A percentile compares a stretch with the other conserved stretches of the same genome.
phyloP scores from a whole-genome alignment of 2,329 filamentous ascomycete genomes.

The Sarocladium strictum region DNA sequence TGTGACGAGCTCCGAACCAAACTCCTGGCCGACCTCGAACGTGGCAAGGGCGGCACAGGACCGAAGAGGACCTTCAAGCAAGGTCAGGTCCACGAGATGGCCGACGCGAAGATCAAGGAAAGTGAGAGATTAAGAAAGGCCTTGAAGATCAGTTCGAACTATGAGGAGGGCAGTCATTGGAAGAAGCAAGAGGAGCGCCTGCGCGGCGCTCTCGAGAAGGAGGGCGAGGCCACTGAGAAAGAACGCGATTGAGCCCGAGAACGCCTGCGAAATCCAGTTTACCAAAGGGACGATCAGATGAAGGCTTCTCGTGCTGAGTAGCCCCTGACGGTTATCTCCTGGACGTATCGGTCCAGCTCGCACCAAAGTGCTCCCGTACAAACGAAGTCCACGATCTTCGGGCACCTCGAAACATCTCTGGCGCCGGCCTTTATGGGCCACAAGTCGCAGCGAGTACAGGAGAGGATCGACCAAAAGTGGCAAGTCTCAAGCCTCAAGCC shows the following conservation, averaged over 20 bases:
- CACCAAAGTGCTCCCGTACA: too few relatives aligned
- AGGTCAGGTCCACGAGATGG: conserved; percentile 94
- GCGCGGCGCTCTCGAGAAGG: conserved; percentile 37
- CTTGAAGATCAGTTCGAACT: conserved; percentile 78
- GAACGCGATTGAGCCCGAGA: conserved; percentile 18
- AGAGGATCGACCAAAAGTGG: too few relatives aligned
- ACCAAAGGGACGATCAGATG: not conserved
- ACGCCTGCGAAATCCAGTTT: not conserved
- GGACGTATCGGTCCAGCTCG: too few relatives aligned
- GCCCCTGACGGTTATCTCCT: too few relatives aligned
- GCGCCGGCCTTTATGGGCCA: too few relatives aligned
- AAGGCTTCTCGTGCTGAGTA: too few relatives aligned
- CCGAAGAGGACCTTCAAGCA: conserved; percentile 63
- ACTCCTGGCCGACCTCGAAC: conserved; percentile 27
- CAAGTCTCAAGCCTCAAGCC: too few relatives aligned
- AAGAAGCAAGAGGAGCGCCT: conserved; percentile 71
- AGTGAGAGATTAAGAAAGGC: conserved; percentile 82
- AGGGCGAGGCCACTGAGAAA: conserved; percentile 23
- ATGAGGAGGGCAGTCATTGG: conserved; percentile 84
- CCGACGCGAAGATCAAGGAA: conserved; percentile 93
- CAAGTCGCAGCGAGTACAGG: too few relatives aligned
- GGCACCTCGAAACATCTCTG: too few relatives aligned
- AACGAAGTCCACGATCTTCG: too few relatives aligned
- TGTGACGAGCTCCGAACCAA: conserved; percentile 37
- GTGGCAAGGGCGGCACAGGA: conserved; percentile 27